phyloP scores from a whole-genome alignment of 805 yeast species.

The Saturnispora saitoi region DNA sequence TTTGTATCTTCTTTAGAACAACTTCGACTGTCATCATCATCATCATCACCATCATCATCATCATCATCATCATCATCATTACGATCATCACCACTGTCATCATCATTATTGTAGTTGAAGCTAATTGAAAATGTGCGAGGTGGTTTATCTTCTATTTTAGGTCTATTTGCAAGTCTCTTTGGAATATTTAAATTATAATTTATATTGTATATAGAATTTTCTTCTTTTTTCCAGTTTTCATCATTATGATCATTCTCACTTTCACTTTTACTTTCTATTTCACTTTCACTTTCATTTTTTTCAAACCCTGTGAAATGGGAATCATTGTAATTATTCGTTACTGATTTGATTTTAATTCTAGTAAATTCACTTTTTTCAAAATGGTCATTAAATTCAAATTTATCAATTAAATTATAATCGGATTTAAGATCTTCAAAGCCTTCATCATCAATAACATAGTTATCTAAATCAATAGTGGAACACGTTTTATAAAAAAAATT shows the following conservation, averaged over 20 bases:
- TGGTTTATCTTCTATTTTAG: conserved; percentile 26
- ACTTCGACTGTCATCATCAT: conserved; percentile 6
- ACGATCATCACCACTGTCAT: too few relatives aligned
- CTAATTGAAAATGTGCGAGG: conserved; percentile 25
- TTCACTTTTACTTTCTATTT: not conserved
- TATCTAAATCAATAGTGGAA: conserved; percentile 38
- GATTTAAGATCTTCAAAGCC: conserved; percentile 36
- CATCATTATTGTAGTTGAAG: conserved; percentile 17
- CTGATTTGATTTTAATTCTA: conserved; percentile 23
- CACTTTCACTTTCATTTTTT: conserved; percentile 1
- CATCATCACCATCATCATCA: conserved; percentile 10
- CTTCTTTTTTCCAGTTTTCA: conserved; percentile 4
- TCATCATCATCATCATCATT: conserved; percentile 10
- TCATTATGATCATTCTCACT: conserved; percentile 6
- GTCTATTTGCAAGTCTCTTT: conserved; percentile 19
- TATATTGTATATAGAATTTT: conserved; percentile 7
- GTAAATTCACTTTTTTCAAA: conserved; percentile 18
- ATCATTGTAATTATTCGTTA: conserved; percentile 1
- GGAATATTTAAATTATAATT: conserved; percentile 15
- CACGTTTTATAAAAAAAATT: conserved; percentile 38
- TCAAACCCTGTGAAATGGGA: not conserved
- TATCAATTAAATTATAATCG: conserved; percentile 23
- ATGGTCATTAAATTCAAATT: conserved; percentile 21
- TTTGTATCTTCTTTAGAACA: not conserved
- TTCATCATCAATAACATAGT: conserved; percentile 35